Base-by-base conservation (phyloP, 139 green algal species). In the Chlorella sorokiniana region DNA sequence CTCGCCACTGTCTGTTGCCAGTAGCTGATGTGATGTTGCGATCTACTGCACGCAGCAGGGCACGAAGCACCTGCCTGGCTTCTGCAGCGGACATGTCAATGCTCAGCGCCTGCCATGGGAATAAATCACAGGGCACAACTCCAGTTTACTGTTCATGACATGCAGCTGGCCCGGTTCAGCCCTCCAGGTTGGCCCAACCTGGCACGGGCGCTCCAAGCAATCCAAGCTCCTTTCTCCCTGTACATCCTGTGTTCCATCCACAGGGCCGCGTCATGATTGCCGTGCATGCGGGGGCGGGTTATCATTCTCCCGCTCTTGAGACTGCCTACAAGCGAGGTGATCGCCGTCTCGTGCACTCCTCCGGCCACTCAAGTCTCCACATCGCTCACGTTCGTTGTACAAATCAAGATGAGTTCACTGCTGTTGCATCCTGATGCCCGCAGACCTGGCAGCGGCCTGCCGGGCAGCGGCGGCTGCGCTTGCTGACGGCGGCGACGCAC, bases 221-320 rank as follows among this genome's bases (percentile, higher is more conserved):
- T n/a, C 48, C 48, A 16, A 56, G 11, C 14, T 56, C 48, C 48
- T 16, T 56, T 16, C 16, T 16, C 11, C 11, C 48, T 16, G 48
- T 56, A 56, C 48, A 56, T 22, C n/a, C n/a, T n/a, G n/a, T n/a
- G n/a, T n/a, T n/a, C n/a, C n/a, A n/a, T n/a, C n/a, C n/a, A n/a
- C n/a, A n/a, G n/a, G n/a, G n/a, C n/a, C n/a, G n/a, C n/a, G n/a
- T 82, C 67, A 84, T 96, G 22, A 86, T 96, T 5, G 91, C 90
- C 2, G 93, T 97, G 9, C 93, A 96, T 48, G 89, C 88, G 5
- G 93, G 93, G 9, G 92, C 92, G 1, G 93, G 93, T 0, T 85
- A 83, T 16, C 93, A 96, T 35, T 83, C 85, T 0, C 37, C 41
- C 3, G 68, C 64, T 38, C 83, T 85, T 33, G 88, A 95, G 42